phyloP scores from a whole-genome alignment of 2,329 filamentous ascomycete genomes.

The Penicillium sp. region DNA sequence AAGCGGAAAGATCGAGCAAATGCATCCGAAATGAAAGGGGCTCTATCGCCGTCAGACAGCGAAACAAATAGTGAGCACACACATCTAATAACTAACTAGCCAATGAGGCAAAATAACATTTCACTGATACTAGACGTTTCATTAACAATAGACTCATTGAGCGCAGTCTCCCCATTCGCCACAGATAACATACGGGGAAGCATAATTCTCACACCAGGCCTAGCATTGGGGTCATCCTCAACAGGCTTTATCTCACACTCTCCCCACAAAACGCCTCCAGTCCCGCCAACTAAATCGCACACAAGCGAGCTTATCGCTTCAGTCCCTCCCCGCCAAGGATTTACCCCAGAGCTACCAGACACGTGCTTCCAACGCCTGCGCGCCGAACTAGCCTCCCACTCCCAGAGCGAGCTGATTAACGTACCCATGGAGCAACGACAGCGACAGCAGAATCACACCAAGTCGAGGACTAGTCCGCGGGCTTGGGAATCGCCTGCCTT shows the following conservation, averaged over 20 bases:
- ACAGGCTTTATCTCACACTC: not conserved
- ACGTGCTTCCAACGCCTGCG: constrained; percentile 28
- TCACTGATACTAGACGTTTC: not conserved
- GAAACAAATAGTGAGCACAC: constrained; percentile 2
- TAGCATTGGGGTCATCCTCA: not conserved
- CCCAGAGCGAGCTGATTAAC: constrained; percentile 33
- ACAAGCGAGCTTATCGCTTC: not conserved
- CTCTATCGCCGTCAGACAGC: not conserved
- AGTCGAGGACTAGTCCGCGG: not conserved
- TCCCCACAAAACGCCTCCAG: not conserved
- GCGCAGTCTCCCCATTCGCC: not conserved
- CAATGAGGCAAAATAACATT: not conserved
- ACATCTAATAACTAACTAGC: not conserved
- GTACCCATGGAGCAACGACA: constrained; percentile 16
- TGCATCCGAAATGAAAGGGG: not conserved
- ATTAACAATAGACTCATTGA: not conserved
- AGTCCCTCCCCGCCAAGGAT: not conserved
- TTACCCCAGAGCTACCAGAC: constrained; percentile 28
- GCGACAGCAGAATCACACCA: not conserved
- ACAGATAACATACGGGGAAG: not conserved
- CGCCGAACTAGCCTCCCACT: constrained; percentile 25
- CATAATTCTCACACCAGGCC: not conserved
- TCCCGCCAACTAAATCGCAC: not conserved
- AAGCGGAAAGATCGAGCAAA: not conserved
- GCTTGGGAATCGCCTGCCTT: not conserved